phyloP scores from a whole-genome alignment of 163 green algal species.

The Scenedesmus sp. region DNA sequence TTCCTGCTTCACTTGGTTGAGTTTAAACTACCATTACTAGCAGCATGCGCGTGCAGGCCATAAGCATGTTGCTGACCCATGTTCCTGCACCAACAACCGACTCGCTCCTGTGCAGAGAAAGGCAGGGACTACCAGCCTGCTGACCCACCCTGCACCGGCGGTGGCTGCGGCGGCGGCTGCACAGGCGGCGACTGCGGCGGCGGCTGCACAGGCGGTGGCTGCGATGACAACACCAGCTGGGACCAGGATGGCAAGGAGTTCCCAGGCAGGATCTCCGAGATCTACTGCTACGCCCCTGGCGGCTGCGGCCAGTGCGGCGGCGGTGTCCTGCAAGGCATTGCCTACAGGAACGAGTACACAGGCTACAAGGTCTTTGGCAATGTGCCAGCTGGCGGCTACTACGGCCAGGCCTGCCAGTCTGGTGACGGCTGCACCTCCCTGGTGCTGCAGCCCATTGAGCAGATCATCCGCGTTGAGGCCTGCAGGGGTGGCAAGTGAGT shows the following conservation, averaged over 20 bases:
- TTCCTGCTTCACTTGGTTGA: not conserved
- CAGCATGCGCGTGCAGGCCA: not conserved
- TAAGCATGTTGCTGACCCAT: not conserved
- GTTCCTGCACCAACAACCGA: not conserved
- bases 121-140: not conserved
- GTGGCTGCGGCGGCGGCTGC: not conserved
- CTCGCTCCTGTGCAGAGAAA: not conserved
- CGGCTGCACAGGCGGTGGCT: not conserved
- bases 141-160: not conserved
- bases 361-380: slow-evolving; percentile 34
- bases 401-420: not conserved
- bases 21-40: not conserved
- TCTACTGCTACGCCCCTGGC: slow-evolving; percentile 27
- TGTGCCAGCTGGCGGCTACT: slow-evolving; percentile 23
- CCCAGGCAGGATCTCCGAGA: slow-evolving; percentile 23
- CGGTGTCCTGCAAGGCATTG: not conserved
- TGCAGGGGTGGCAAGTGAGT: slow-evolving; percentile 50
- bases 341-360: slow-evolving; percentile 38
- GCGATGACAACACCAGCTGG: not conserved
- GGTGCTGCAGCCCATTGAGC: slow-evolving; percentile 23
- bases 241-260: slow-evolving; percentile 19
- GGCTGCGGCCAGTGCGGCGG: not conserved
- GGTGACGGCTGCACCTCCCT: slow-evolving; percentile 10
- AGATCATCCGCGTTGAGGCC: slow-evolving; percentile 36
- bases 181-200: not conserved